These are phyloP conservation scores for Dinochytrium kinnereticum DNA, from an alignment of 371 early-diverging fungal genomes.

Conservation along the genomic window DNA sequence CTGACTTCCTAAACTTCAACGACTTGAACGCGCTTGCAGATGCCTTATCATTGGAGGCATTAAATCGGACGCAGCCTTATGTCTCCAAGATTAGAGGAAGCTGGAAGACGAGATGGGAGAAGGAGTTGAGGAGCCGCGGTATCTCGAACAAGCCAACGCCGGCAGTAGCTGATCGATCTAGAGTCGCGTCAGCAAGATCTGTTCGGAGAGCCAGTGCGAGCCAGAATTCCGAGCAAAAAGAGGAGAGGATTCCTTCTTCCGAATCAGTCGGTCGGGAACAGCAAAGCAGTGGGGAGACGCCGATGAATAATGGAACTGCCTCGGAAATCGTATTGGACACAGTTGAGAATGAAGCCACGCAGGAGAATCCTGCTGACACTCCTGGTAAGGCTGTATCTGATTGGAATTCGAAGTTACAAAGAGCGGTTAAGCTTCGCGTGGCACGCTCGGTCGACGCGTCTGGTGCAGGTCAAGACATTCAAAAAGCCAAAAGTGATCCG, in stretches of 20 bases:
- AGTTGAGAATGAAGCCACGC: too few relatives aligned
- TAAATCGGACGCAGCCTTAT: neutral
- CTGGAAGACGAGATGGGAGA: neutral
- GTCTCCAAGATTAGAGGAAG: conserved; percentile 4
- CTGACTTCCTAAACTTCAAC: neutral
- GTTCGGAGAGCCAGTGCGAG: neutral
- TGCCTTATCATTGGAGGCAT: neutral
- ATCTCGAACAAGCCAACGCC: neutral
- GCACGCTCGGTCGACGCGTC: neutral
- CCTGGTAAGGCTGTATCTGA: neutral
- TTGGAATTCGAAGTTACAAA: neutral
- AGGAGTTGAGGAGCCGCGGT: neutral
- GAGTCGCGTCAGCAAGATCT: too few relatives aligned
- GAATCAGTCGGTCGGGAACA: too few relatives aligned
- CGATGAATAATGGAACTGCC: neutral
- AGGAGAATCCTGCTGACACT: too few relatives aligned
- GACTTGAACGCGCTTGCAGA: neutral
- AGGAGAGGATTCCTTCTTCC: neutral
- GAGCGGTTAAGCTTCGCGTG: neutral
- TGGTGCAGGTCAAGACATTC: too few relatives aligned
- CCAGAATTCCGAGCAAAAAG: neutral
- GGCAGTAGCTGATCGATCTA: too few relatives aligned
- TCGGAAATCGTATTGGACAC: too few relatives aligned
- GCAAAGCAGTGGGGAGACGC: neutral
- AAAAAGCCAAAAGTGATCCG: too few relatives aligned